These are phyloP conservation scores for Geranium brycei DNA, from an alignment of 345 rosid species.

Conservation along the genomic window DNA sequence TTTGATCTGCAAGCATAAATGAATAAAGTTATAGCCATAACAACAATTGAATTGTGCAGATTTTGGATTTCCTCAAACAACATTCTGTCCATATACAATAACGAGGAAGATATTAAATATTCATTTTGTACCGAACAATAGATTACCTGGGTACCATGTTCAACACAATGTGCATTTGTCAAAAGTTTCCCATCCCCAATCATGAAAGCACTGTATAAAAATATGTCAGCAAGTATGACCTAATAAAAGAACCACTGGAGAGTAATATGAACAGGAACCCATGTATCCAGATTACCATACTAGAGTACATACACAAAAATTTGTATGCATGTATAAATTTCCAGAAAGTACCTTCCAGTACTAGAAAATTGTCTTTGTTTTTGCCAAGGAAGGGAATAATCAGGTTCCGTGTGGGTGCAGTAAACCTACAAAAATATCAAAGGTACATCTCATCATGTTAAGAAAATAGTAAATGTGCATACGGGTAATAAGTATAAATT, in stretches of 20 bases:
- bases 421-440: slow-evolving; percentile 51
- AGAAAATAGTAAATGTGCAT: background rate
- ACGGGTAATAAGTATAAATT: background rate
- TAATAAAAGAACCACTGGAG: background rate
- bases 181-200: slow-evolving; percentile 89
- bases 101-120: background rate
- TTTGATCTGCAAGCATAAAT: slow-evolving; percentile 49
- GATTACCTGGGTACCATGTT: slow-evolving; percentile 71
- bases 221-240: background rate
- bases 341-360: slow-evolving; percentile 61
- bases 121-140: background rate
- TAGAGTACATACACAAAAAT: background rate
- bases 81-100: background rate
- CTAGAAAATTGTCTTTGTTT: slow-evolving; percentile 80
- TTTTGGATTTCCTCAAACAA: background rate
- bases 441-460: slow-evolving; percentile 1
- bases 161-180: slow-evolving; percentile 94
- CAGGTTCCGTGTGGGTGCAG: slow-evolving; percentile 90
- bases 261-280: background rate
- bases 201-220: slow-evolving; percentile 80
- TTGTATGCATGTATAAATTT: background rate
- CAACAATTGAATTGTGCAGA: slow-evolving; percentile 1
- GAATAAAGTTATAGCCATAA: too few species aligned
- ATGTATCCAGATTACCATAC: background rate
- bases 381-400: slow-evolving; percentile 98